These are phyloP conservation scores for Ophiocordyceps sinensis DNA, from an alignment of 2,329 filamentous ascomycete species.

Conservation along the genomic window DNA sequence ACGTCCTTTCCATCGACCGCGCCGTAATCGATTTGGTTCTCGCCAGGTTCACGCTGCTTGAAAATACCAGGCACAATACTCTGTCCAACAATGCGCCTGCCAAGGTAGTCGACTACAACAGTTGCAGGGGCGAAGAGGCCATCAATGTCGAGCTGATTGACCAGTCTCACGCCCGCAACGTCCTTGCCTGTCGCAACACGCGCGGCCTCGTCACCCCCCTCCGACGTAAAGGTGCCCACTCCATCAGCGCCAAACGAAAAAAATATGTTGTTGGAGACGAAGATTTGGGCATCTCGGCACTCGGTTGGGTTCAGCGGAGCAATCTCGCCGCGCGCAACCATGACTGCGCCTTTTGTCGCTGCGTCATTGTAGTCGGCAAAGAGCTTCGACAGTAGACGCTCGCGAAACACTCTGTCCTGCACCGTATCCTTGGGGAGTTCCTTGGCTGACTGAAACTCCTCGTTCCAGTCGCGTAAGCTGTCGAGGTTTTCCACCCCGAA, in stretches of 20 bases:
- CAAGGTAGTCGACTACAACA: constrained; percentile 90
- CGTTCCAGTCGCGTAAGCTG: constrained; percentile 94
- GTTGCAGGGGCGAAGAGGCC: constrained; percentile 92
- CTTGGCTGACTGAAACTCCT: constrained; percentile 93
- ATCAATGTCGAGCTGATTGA: constrained; percentile 93
- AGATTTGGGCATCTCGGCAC: constrained; percentile 85
- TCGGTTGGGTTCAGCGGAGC: constrained; percentile 92
- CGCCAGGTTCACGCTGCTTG: constrained; percentile 92
- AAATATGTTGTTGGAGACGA: constrained; percentile 99
- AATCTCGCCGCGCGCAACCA: constrained; percentile 87
- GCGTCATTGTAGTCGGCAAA: constrained; percentile 98
- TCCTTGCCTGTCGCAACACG: constrained; percentile 95
- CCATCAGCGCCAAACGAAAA: constrained; percentile 97
- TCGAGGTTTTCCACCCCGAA: constrained; percentile 87
- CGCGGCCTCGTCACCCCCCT: constrained; percentile 92
- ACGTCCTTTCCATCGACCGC: constrained; percentile 95
- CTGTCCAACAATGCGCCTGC: constrained; percentile 92
- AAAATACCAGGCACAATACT: constrained; percentile 98
- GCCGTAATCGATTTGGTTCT: constrained; percentile 98
- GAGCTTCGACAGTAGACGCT: constrained; percentile 84
- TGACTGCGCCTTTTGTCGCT: constrained; percentile 76
- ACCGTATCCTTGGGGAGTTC: constrained; percentile 89
- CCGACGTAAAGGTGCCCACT: constrained; percentile 89
- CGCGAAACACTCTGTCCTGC: constrained; percentile 90
- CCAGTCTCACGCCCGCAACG: constrained; percentile 80